A percentile compares a stretch with the other conserved stretches of the same genome.
Evolutionary conservation across 345 rosid genomes (phyloP).

Genomic region (Aquilaria yunnanensis): DNA sequence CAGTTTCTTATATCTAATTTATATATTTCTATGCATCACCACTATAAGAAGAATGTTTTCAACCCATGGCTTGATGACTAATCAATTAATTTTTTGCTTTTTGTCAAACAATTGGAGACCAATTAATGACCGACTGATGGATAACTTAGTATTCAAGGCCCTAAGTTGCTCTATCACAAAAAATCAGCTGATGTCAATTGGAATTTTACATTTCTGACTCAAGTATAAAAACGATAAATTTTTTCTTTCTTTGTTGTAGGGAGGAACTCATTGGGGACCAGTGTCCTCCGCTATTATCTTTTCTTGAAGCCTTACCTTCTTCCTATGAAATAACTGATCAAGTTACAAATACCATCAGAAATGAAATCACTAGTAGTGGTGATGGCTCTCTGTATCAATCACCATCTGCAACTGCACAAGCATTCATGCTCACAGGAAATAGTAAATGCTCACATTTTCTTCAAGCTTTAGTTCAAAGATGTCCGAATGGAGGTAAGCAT

Average conservation of each 20-base stretch:
- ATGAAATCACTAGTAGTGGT: conserved; percentile 9
- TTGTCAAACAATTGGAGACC: too few species aligned
- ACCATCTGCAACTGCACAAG: conserved; percentile 65
- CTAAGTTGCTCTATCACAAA: too few species aligned
- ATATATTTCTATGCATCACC: too few species aligned
- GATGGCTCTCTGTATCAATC: conserved; percentile 61
- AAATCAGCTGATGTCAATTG: too few species aligned
- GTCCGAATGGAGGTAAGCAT: conserved; percentile 38
- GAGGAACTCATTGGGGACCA: conserved; percentile 28
- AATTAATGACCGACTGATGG: too few species aligned
- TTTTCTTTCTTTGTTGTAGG: conserved; percentile 12
- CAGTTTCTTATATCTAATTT: too few species aligned
- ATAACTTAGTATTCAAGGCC: too few species aligned
- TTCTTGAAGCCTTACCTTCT: conserved; percentile 40
- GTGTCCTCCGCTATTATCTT: conserved; percentile 34
- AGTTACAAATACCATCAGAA: background rate
- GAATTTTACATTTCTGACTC: background rate
- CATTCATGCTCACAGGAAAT: conserved; percentile 50
- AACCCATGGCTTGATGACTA: background rate
- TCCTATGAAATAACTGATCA: background rate
- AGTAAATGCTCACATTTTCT: conserved; percentile 35
- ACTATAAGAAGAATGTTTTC: too few species aligned
- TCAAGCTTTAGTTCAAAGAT: conserved; percentile 30
- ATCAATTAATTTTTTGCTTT: background rate
- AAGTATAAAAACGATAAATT: background rate